Evolutionary conservation across 345 rosid genomes (phyloP).

Genomic region (Hirschfeldia incana): DNA sequence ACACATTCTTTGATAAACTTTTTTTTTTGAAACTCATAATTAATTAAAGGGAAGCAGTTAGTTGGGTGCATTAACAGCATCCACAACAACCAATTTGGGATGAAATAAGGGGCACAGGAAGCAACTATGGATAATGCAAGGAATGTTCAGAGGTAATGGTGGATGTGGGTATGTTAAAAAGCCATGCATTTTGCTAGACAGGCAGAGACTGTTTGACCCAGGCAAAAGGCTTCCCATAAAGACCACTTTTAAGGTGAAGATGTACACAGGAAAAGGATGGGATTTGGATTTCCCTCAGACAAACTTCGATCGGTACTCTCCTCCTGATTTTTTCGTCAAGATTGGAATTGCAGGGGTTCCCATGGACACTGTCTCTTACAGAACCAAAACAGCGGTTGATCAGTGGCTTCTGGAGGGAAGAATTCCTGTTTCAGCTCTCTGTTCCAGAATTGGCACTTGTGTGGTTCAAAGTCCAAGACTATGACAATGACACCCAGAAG

Average conservation of each 20-base stretch:
- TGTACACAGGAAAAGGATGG: constrained; percentile 87
- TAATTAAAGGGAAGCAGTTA: too few species aligned
- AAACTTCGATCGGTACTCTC: constrained; percentile 73
- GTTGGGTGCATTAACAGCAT: too few species aligned
- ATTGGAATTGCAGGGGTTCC: constrained; percentile 68
- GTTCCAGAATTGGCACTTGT: constrained; percentile 82
- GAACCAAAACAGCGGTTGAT: constrained; percentile 59
- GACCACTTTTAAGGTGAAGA: constrained; percentile 66
- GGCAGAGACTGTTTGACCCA: constrained; percentile 53
- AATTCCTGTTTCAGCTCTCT: constrained; percentile 68
- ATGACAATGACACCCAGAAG: constrained; percentile 68
- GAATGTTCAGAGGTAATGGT: constrained; percentile 80
- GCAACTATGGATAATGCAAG: constrained; percentile 81
- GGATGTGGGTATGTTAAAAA: constrained; percentile 86
- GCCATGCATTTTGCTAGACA: constrained; percentile 56
- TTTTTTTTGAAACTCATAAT: too few species aligned
- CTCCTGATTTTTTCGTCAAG: constrained; percentile 76
- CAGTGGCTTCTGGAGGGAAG: constrained; percentile 85
- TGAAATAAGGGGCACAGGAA: constrained; percentile 71
- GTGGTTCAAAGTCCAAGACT: constrained; percentile 66
- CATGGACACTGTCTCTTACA: constrained; percentile 59
- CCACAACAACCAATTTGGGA: neutral
- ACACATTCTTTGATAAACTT: too few species aligned
- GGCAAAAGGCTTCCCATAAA: constrained; percentile 36
- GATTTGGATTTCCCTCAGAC: constrained; percentile 63